phyloP scores from a whole-genome alignment of 768 basidiomycete genomes.

The Amanita thiersii region DNA sequence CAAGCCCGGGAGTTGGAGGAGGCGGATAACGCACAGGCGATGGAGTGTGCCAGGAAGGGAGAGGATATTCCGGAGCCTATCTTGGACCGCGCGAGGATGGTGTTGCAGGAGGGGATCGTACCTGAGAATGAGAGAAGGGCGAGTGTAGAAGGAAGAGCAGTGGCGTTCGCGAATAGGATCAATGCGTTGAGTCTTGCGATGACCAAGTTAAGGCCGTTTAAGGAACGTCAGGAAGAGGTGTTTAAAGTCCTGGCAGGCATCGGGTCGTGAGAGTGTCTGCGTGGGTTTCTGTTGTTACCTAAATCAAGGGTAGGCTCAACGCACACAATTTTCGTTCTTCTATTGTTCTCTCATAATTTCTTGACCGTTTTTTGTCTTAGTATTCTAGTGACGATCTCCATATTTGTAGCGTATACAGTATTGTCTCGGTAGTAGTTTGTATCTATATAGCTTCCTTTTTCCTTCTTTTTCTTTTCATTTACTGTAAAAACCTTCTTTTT shows the following conservation, averaged over 20 bases:
- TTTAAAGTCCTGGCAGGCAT: conserved; percentile 59
- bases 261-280: conserved; percentile 19
- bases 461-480: no score
- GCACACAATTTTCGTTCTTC: no score
- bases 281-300: no score
- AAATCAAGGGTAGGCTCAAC: no score
- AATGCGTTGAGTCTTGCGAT: conserved; percentile 67
- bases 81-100: conserved; percentile 49
- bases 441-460: no score
- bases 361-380: no score
- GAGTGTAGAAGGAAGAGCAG: conserved; percentile 57
- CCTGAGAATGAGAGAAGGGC: conserved; percentile 24
- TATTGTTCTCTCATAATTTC: no score
- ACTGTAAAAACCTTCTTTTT: no score
- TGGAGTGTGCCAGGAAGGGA: conserved; percentile 28
- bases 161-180: conserved; percentile 69
- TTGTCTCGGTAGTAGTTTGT: no score
- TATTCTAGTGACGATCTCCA: no score
- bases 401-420: no score
- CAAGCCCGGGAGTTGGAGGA: conserved; percentile 40
- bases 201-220: conserved; percentile 65
- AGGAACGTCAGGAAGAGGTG: conserved; percentile 60
- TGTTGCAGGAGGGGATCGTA: conserved; percentile 56
- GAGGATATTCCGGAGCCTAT: conserved; percentile 30
- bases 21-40: conserved; percentile 46